Base-by-base conservation (phyloP, 139 green algal species). In the Raphidocelis subcapitata region DNA sequence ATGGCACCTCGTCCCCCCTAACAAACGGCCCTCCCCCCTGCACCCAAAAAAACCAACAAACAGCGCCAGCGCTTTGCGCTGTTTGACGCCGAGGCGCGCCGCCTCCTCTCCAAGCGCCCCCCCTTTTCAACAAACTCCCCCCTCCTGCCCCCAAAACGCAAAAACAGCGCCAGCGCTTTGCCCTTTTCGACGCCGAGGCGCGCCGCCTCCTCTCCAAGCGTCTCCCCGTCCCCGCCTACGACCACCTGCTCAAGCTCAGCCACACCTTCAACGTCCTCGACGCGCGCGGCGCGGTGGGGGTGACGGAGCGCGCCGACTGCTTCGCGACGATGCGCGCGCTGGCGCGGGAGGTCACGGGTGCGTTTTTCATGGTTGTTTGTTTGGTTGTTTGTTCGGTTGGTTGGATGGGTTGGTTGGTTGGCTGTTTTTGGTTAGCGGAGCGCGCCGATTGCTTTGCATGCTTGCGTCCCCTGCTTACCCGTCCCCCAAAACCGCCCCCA, bases 231-330 rank as follows among this genome's bases (percentile, higher is more conserved):
- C 96, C 96, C 37, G 96, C 96, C 12, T 99, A 98, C 76, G 93
- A 98, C 79, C 88, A 98, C 75, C 82, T 99, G 51, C 88, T 99
- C n/a, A 99, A 99, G 88, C 86, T 95, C 44, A 93, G 81, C 44
- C 96, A 99, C 77, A 86, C 88, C 37, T 99, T 99, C 86, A 99
- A 99, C 84, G 78, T 99, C 28, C 82, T 99, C 67, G 96, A 99
- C 73, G 94, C 96, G 0, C 82, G 96, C 4, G 93, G 94, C 0
- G 93, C 93, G 0, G 91, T 99, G 24, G 93, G 94, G 14, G 91
- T 98, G 26, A 98, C 96, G 1, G 94, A 99, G 85, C 81, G 96
- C 3, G 89, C 92, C 20, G 87, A 92, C 36, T 97, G 93, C 85
- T 99, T 99, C 73, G 94, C 86, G 26, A 77, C 78, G 18, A 94